A percentile compares a stretch with the other conserved stretches of the same genome.
Evolutionary conservation across 169 alveolate genomes (phyloP).

Genomic region (Perkinsus marinus): DNA sequence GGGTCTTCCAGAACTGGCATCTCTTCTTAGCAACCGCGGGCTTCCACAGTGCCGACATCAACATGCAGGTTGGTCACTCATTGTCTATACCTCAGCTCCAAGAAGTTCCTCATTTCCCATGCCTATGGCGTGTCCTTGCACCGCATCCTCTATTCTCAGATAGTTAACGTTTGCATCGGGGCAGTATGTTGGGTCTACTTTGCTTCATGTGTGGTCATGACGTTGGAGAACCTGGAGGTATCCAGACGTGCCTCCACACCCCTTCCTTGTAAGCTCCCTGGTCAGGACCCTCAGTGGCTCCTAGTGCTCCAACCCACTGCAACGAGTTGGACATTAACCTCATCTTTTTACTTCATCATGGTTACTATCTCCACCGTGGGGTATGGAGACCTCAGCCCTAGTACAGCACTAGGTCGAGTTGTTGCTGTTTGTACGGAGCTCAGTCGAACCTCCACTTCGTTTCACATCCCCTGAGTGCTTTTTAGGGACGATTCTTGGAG

Average conservation of each 20-base stretch:
- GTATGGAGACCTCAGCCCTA: conserved; percentile 26
- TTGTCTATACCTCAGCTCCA: no score
- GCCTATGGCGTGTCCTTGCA: no score
- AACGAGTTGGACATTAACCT: not conserved
- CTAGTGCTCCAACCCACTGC: not conserved
- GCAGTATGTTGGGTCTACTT: not conserved
- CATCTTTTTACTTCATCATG: conserved; percentile 14
- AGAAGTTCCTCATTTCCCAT: no score
- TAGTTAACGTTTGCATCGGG: not conserved
- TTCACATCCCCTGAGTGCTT: not conserved
- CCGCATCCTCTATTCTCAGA: not conserved
- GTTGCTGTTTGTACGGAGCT: not conserved
- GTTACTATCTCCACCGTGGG: conserved; percentile 29
- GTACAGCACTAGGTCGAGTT: not conserved
- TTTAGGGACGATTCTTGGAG: not conserved
- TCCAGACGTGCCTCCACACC: not conserved
- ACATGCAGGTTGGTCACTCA: not conserved
- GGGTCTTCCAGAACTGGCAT: not conserved
- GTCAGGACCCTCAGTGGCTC: not conserved
- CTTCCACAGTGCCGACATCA: not conserved
- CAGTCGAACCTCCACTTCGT: no score
- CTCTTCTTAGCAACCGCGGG: not conserved
- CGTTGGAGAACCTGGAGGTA: not conserved
- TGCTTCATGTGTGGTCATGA: not conserved
- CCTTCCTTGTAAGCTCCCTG: not conserved